phyloP scores from a whole-genome alignment of 2,329 filamentous ascomycete species.

The Xylaria hypoxylon region DNA sequence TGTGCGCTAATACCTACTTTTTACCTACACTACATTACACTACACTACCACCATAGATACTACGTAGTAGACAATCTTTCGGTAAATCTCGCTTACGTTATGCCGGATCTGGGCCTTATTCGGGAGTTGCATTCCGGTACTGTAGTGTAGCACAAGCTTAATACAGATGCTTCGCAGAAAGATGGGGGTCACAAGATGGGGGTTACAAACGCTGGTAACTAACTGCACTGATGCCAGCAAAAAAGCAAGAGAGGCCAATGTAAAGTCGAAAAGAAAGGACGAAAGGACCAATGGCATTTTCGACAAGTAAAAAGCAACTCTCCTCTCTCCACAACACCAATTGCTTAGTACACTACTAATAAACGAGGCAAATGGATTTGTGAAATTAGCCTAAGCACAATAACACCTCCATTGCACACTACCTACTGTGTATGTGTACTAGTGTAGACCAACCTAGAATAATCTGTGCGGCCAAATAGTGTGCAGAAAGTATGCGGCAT shows the following conservation, averaged over 20 bases:
- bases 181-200: conserved; percentile 16
- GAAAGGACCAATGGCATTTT: conserved; percentile 8
- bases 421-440: too few species aligned
- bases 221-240: conserved; percentile 2
- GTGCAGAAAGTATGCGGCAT: neutral
- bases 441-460: neutral
- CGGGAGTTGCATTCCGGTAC: conserved; percentile 3
- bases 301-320: conserved; percentile 9
- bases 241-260: conserved; percentile 24
- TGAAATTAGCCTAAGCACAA: conserved; percentile 3
- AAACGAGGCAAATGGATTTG: neutral
- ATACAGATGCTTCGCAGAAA: conserved; percentile 7
- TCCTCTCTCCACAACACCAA: conserved; percentile 13
- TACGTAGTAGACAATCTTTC: conserved; percentile 7
- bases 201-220: conserved; percentile 5
- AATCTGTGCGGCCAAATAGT: neutral
- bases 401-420: neutral
- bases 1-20: too few species aligned
- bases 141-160: neutral
- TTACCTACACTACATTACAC: too few species aligned
- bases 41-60: too few species aligned
- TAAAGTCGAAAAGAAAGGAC: neutral
- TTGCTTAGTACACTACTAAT: conserved; percentile 5
- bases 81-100: conserved; percentile 1
- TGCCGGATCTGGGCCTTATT: conserved; percentile 5